Evolutionary conservation across 75 land plant genomes (phyloP).

Genomic region (Cunninghamia lanceolata): DNA sequence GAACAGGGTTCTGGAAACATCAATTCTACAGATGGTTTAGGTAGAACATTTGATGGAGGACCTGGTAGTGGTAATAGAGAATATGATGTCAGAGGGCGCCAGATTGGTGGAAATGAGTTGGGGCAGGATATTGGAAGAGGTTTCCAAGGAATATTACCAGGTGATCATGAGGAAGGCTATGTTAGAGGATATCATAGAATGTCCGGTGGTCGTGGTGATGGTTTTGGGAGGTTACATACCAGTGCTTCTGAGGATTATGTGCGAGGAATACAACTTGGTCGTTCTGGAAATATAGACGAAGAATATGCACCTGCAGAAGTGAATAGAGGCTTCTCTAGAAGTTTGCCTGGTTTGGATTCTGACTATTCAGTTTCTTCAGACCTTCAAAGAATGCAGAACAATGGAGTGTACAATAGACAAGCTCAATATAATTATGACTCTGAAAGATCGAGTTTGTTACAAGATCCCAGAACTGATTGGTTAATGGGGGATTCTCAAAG

Average conservation of each 20-base stretch:
- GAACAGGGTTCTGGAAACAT: not conserved
- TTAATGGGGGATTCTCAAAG: slow-evolving; percentile 10
- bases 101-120: not conserved
- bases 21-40: not conserved
- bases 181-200: not conserved
- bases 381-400: not conserved
- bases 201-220: not conserved
- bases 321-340: not conserved
- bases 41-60: slow-evolving; percentile 1
- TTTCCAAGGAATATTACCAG: not conserved
- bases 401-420: slow-evolving; percentile 3
- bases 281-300: not conserved
- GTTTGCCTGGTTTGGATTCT: not conserved
- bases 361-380: not conserved
- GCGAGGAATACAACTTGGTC: not conserved
- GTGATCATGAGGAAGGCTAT: not conserved
- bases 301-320: not conserved
- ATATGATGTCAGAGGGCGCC: not conserved
- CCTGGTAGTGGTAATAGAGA: not conserved
- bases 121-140: not conserved
- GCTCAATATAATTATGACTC: not conserved
- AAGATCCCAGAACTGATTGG: slow-evolving; percentile 2
- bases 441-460: not conserved
- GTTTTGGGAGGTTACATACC: not conserved
- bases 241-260: slow-evolving; percentile 4